Conservation (phyloP, 805 yeast genomes). For the Teunomyces atbi region DNA sequence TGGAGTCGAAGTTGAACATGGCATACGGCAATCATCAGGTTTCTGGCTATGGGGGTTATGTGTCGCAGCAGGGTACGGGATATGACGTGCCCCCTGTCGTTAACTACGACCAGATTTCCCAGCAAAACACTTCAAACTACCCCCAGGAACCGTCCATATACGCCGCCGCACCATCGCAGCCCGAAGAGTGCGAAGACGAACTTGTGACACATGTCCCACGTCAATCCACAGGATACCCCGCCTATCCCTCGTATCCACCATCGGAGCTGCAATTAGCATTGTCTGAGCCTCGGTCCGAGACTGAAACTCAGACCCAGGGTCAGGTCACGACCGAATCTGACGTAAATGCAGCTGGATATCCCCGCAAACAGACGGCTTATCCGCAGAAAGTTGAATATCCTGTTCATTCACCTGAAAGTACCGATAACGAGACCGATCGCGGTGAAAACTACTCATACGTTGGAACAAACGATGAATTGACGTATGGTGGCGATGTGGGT, state of each 20-base stretch:
- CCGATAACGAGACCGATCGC: conserved; percentile 7
- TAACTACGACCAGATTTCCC: not conserved
- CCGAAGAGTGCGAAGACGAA: not conserved
- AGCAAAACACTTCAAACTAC: not conserved
- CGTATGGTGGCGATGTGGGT: not conserved
- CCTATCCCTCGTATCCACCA: conserved; percentile 2
- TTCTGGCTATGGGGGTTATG: conserved; percentile 1
- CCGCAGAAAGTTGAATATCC: conserved; percentile 5
- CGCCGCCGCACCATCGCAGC: not conserved
- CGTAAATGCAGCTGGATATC: too few species aligned
- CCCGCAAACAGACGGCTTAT: not conserved
- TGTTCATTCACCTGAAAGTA: conserved; percentile 8
- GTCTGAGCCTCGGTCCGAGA: not conserved
- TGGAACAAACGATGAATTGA: conserved; percentile 1
- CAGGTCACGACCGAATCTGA: too few species aligned
- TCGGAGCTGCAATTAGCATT: not conserved
- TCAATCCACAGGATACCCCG: conserved; percentile 9
- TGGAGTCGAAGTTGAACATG: conserved; percentile 50
- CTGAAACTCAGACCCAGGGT: too few species aligned
- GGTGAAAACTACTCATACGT: conserved; percentile 5
- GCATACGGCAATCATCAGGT: conserved; percentile 33
- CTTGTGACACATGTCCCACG: conserved; percentile 1
- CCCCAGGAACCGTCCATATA: not conserved
- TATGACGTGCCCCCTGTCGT: not conserved
- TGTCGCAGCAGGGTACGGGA: conserved; percentile 3